Evolutionary conservation across 768 basidiomycete genomes (phyloP).

Genomic region (Tricholomella constricta): DNA sequence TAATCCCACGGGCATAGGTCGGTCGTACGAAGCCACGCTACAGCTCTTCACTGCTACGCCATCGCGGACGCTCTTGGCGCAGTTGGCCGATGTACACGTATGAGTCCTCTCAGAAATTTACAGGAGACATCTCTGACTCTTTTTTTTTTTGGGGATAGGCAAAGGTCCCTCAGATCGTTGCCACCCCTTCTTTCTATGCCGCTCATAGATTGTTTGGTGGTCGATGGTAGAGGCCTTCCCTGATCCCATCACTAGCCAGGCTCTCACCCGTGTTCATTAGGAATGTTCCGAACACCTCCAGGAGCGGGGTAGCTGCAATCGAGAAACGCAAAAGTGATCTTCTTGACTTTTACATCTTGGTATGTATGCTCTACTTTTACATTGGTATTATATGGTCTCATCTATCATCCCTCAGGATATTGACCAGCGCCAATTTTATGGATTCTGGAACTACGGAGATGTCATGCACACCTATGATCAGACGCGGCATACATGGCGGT

Average conservation of each 20-base stretch:
- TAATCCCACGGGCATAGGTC: slow-evolving; percentile 37
- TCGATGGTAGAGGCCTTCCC: slow-evolving; percentile 24
- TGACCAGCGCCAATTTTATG: slow-evolving; percentile 37
- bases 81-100: slow-evolving; percentile 33
- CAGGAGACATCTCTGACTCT: background rate
- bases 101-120: background rate
- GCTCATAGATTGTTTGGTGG: slow-evolving; percentile 39
- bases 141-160: too few relatives aligned
- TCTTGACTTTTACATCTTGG: slow-evolving; percentile 38
- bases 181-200: slow-evolving; percentile 36
- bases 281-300: slow-evolving; percentile 35
- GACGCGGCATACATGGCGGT: slow-evolving; percentile 40
- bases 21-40: slow-evolving; percentile 36
- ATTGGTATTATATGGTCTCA: background rate
- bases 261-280: slow-evolving; percentile 3
- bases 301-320: slow-evolving; percentile 30
- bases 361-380: slow-evolving; percentile 8
- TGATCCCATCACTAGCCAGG: background rate
- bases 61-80: slow-evolving; percentile 27
- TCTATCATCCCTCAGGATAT: slow-evolving; percentile 24
- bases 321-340: slow-evolving; percentile 38
- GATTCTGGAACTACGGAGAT: slow-evolving; percentile 42
- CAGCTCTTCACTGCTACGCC: slow-evolving; percentile 38
- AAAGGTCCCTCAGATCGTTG: slow-evolving; percentile 33
- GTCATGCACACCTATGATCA: slow-evolving; percentile 43